Percentiles rank a stretch among this genome's conserved stretches.
These are phyloP conservation scores for Sphagnum fallax DNA, from an alignment of 228 moss, liverwort and hornwort species.

Conservation along the genomic window DNA sequence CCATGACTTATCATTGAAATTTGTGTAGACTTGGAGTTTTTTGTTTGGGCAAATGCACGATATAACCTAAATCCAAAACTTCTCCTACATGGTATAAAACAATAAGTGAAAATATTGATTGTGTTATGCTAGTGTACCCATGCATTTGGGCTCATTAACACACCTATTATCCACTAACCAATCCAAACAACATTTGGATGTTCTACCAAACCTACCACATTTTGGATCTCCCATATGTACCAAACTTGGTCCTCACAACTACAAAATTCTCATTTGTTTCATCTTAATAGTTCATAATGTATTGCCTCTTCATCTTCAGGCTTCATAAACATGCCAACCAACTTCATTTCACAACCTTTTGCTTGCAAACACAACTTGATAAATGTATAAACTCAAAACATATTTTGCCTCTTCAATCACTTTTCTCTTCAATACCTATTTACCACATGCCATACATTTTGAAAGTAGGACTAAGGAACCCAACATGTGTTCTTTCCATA, in stretches of 20 bases:
- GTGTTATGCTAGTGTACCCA: too few relatives aligned
- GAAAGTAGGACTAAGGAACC: neutral
- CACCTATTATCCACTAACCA: too few relatives aligned
- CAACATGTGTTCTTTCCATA: neutral
- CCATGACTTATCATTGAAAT: too few relatives aligned
- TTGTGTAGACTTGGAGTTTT: too few relatives aligned
- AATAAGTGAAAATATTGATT: too few relatives aligned
- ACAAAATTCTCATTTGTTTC: constrained; percentile 89
- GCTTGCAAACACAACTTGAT: neutral
- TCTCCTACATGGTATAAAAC: too few relatives aligned
- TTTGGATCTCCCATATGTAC: constrained; percentile 91
- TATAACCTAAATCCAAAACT: too few relatives aligned
- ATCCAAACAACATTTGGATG: constrained; percentile 68
- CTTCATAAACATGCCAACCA: constrained; percentile 83
- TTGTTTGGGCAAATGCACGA: too few relatives aligned
- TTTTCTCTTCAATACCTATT: neutral
- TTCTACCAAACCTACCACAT: constrained; percentile 85
- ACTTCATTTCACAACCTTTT: neutral
- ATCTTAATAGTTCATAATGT: constrained; percentile 88
- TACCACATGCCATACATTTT: neutral
- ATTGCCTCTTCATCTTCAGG: constrained; percentile 86
- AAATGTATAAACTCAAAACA: neutral
- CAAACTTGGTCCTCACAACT: constrained; percentile 86
- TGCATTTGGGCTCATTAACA: too few relatives aligned
- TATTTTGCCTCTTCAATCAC: neutral